Base-by-base conservation (phyloP, 768 basidiomycete species). In the Amanita subjunquillea region DNA sequence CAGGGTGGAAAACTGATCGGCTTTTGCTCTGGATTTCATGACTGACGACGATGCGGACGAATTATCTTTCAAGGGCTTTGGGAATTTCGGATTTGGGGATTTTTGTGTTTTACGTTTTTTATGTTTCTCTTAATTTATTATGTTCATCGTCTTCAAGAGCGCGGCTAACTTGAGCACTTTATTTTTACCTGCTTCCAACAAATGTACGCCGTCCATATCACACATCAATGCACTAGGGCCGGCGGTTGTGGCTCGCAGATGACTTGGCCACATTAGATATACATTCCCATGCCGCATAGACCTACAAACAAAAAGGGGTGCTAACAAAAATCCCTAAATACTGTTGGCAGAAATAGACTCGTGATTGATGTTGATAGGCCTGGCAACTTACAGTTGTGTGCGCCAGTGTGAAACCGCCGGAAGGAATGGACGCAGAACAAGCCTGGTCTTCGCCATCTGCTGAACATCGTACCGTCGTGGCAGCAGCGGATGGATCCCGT, bases 381-480 rank as follows among this genome's bases (percentile, higher is more conserved):
- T 13, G 9, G 44, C 12, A 20, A 60, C 71, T 48, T 51, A 79
- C 77, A 32, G 60, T 71, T n/a, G 68, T 65, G 65, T 79, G 76
- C 1, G 73, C 76, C 6, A 63, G 56, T 27, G 69, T 77, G 17
- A 77, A 61, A 15, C 76, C 77, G 41, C 61, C 63, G 7, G 72
- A 71, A 0, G 75, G 74, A 39, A 78, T 63, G 3, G 72, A 72
- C 3, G 72, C 71, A 15, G 76, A 78, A 59, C 77, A 78, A 40
- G 56, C 62, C 2, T 68, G 66, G 54, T 80, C 78, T 60, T 80
- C 77, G 3, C 77, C 78, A 36, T 72, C 65, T 0, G 65, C 60
- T 34, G 69, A 63, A 55, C 77, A 79, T 55, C 69, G 64, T 4
- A 68, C 57, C 0, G 72, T 75, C 4, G 69, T 78, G 12, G 67